Conservation (phyloP, 1,284 basidiomycete genomes). For the Boletus mariae region DNA sequence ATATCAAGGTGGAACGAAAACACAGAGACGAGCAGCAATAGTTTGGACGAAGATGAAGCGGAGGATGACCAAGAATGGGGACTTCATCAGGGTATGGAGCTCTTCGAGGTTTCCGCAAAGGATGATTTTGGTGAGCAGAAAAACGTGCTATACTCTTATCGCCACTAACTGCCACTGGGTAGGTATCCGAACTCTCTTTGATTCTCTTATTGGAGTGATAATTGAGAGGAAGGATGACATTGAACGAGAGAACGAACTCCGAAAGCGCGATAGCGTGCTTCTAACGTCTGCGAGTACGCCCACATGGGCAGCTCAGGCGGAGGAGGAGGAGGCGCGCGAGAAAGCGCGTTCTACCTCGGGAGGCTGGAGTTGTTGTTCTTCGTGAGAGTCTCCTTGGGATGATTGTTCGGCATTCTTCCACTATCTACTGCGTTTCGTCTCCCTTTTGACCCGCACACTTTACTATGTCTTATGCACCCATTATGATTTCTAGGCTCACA, state of each 20-base stretch:
- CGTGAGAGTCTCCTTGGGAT: conserved; percentile 25
- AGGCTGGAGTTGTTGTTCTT: conserved; percentile 66
- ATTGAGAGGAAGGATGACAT: conserved; percentile 73
- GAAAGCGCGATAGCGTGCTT: conserved; percentile 77
- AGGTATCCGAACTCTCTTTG: conserved; percentile 78
- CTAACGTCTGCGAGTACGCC: conserved; percentile 59
- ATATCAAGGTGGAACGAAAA: conserved; percentile 51
- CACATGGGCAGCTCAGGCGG: conserved; percentile 73
- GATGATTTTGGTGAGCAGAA: conserved; percentile 65
- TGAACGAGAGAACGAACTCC: conserved; percentile 72
- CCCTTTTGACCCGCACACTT: conserved; percentile 13
- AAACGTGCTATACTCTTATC: neutral
- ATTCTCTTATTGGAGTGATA: conserved; percentile 71
- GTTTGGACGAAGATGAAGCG: conserved; percentile 64
- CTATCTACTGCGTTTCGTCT: conserved; percentile 14
- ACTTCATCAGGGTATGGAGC: conserved; percentile 72
- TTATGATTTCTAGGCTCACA: conserved; percentile 23
- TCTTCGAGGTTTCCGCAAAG: conserved; percentile 84
- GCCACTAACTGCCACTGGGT: conserved; percentile 12
- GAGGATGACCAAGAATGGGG: conserved; percentile 72
- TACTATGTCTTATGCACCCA: conserved; percentile 31
- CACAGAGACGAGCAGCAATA: conserved; percentile 59
- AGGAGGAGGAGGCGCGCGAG: conserved; percentile 72
- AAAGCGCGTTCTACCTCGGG: conserved; percentile 52
- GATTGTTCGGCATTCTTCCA: conserved; percentile 13